Base-by-base conservation (phyloP, 148 eudicot genomes). In the Agrostemma githago region DNA sequence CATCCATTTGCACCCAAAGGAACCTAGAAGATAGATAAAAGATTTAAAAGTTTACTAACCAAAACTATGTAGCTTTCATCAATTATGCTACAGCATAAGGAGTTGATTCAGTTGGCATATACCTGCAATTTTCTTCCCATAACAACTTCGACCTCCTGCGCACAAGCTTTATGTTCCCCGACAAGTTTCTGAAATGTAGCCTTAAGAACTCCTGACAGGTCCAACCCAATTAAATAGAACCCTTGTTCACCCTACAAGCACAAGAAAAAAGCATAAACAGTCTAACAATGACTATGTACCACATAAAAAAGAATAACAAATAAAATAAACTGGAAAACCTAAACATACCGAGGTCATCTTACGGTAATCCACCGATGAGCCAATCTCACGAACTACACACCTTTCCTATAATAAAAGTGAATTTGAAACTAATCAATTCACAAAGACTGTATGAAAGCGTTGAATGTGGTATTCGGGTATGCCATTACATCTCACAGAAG, bases 111-210 rank as follows among this genome's bases (percentile, higher is more conserved):
- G 72, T 56, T 62, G 60, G 64, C 62, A 68, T 62, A 21, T 77
- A 94, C 98, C 88, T 83, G 84, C 62, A 91, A 71, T 80, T 79
- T 93, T 80, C 98, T 93, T 68, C 98, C 97, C 98, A 93, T 93
- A 66, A 93, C 90, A 73, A 93, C 98, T 86, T 91, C 97, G 66
- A 89, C 97, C 78, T 89, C 92, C 62, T 87, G 89, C 15, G 90
- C 84, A 62, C 53, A 48, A 71, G 92, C 81, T 39, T 62, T 63
- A 21, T 83, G 76, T 62, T 88, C 84, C 78, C 93, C 97, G 41
- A 89, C 75, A 70, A 93, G 74, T 72, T 83, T 74, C 79, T 82
- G 80, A 80, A 91, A 93, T 80, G 86, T 81, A 51, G 83, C 84
- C 83, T 82, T 82, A 51, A 93, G 90, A 79, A 89, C 56, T 51